These are phyloP conservation scores for Colletotrichum liriopes DNA, from an alignment of 2,329 filamentous ascomycete genomes.

Conservation along the genomic window DNA sequence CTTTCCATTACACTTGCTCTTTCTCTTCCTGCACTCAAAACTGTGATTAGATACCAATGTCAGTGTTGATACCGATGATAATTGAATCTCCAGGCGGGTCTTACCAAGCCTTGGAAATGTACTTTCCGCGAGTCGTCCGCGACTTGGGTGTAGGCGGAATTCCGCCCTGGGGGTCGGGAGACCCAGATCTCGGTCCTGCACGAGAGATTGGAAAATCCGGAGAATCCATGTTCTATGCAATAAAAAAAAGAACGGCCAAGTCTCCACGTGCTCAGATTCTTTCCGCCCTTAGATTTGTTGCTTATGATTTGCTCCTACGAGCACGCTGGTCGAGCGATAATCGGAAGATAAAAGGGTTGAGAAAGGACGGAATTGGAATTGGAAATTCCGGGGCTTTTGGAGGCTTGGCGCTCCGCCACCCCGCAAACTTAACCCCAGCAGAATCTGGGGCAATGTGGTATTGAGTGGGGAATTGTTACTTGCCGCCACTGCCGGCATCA, in stretches of 20 bases:
- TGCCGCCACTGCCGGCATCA: not conserved
- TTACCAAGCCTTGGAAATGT: slow-evolving; percentile 40
- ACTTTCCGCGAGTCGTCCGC: slow-evolving; percentile 32
- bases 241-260: not conserved
- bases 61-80: not conserved
- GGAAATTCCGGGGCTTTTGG: not conserved
- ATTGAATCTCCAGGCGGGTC: not conserved
- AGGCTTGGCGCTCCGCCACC: slow-evolving; percentile 3
- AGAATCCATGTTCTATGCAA: slow-evolving; percentile 20
- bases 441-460: not conserved
- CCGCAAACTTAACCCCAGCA: not conserved
- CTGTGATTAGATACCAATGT: slow-evolving; percentile 7
- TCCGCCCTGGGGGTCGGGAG: slow-evolving; percentile 4
- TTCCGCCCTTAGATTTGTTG: not conserved
- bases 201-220: slow-evolving; percentile 15
- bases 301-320: not conserved
- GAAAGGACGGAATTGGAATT: not conserved
- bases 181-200: slow-evolving; percentile 7
- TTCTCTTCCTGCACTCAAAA: slow-evolving; percentile 36
- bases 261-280: not conserved
- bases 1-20: slow-evolving; percentile 40
- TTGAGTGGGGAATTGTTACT: not conserved
- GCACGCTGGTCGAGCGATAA: slow-evolving; percentile 1
- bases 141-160: slow-evolving; percentile 15
- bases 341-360: not conserved